phyloP scores from a whole-genome alignment of 179 eudicot species.

The Pouteria campechiana region DNA sequence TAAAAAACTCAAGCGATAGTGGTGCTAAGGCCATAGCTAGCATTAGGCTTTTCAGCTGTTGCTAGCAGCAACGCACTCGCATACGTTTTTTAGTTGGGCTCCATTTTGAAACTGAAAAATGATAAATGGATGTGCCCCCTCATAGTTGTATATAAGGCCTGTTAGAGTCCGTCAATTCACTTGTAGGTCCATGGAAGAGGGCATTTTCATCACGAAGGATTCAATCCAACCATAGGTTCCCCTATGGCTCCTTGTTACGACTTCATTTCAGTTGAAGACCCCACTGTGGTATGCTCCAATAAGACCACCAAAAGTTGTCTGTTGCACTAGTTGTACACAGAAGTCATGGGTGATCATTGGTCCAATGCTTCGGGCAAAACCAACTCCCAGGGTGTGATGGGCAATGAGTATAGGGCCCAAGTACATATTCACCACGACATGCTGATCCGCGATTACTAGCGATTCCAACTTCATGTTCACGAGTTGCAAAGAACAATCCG shows the following conservation, averaged over 20 bases:
- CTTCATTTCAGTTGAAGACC: slow-evolving; percentile 8
- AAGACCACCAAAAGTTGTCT: slow-evolving; percentile 8
- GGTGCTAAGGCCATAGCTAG: too few relatives aligned
- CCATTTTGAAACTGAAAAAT: too few relatives aligned
- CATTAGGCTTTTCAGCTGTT: too few relatives aligned
- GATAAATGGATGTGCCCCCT: too few relatives aligned
- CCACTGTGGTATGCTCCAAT: slow-evolving; percentile 6
- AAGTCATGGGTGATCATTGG: slow-evolving; percentile 20
- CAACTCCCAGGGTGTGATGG: slow-evolving; percentile 10
- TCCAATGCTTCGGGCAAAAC: slow-evolving; percentile 14
- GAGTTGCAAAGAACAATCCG: slow-evolving; percentile 1
- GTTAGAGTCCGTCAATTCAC: too few relatives aligned
- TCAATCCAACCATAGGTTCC: too few relatives aligned
- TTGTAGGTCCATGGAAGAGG: too few relatives aligned
- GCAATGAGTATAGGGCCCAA: slow-evolving; percentile 10
- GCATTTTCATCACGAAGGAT: slow-evolving; percentile 1
- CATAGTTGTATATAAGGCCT: too few relatives aligned
- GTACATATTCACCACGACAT: too few relatives aligned
- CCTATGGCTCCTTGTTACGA: slow-evolving; percentile 4
- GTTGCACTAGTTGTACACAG: slow-evolving; percentile 2
- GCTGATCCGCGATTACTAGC: slow-evolving; percentile 2
- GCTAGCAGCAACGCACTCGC: too few relatives aligned
- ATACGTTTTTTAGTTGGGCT: too few relatives aligned
- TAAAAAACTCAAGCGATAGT: too few relatives aligned
- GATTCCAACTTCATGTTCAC: slow-evolving; percentile 5